phyloP scores from a whole-genome alignment of 1,139 yeast genomes.

The Debaryomycetaceae sp. region DNA sequence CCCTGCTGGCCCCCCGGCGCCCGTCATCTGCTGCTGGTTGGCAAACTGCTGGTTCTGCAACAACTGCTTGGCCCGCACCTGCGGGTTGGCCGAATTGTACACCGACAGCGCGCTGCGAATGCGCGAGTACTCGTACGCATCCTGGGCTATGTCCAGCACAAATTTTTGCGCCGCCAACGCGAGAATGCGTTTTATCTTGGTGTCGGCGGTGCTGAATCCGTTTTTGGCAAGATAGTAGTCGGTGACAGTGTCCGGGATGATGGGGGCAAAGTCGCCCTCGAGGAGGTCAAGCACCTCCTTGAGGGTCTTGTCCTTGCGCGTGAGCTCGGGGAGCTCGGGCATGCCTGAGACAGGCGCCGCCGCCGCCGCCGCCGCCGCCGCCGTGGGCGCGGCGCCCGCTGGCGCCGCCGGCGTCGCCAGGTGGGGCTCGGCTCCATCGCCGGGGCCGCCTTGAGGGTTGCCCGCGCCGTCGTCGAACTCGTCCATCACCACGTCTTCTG shows the following conservation, averaged over 20 bases:
- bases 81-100: slow-evolving; percentile 80
- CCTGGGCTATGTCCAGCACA: slow-evolving; percentile 89
- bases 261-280: slow-evolving; percentile 89
- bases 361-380: slow-evolving; percentile 5
- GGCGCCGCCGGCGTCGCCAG: slow-evolving; percentile 1
- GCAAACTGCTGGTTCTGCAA: slow-evolving; percentile 63
- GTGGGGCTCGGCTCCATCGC: slow-evolving; percentile 1
- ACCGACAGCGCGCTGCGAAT: slow-evolving; percentile 83
- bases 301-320: slow-evolving; percentile 81
- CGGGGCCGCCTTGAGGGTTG: slow-evolving; percentile 7
- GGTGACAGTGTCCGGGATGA: slow-evolving; percentile 97
- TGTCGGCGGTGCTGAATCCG: slow-evolving; percentile 81
- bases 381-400: slow-evolving; percentile 4
- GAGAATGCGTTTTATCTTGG: slow-evolving; percentile 74
- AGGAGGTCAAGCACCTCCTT: slow-evolving; percentile 81
- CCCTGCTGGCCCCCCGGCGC: slow-evolving; percentile 33
- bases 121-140: slow-evolving; percentile 92
- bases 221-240: slow-evolving; percentile 87
- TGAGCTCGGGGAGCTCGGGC: slow-evolving; percentile 64
- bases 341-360: slow-evolving; percentile 11
- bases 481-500: slow-evolving; percentile 12
- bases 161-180: slow-evolving; percentile 97
- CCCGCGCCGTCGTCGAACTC: slow-evolving; percentile 18
- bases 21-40: slow-evolving; percentile 39
- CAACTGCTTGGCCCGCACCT: slow-evolving; percentile 75